A percentile compares a stretch with the other conserved stretches of the same genome.
Evolutionary conservation across 179 eudicot species (phyloP).

Genomic region (Patellifolia procumbens): DNA sequence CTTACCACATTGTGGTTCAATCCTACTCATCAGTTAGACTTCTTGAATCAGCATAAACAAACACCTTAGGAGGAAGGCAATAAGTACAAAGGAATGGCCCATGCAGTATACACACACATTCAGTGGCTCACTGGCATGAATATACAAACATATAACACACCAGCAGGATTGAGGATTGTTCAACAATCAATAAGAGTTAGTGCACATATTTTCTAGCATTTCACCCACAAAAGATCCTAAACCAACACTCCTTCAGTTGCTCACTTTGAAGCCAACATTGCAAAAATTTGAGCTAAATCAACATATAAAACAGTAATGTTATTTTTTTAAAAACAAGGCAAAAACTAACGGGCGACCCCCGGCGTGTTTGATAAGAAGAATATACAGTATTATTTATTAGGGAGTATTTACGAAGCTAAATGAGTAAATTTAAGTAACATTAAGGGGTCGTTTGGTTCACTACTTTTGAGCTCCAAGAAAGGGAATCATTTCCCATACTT

Average conservation of each 20-base stretch:
- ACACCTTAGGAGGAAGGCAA: not conserved
- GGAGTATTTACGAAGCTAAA: too few relatives aligned
- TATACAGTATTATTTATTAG: too few relatives aligned
- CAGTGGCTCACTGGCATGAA: not conserved
- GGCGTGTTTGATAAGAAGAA: too few relatives aligned
- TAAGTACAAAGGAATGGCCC: not conserved
- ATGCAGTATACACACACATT: not conserved
- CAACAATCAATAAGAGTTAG: not conserved
- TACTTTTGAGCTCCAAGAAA: too few relatives aligned
- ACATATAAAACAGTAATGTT: not conserved
- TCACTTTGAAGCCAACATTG: not conserved
- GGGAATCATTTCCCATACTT: too few relatives aligned
- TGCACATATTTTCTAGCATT: not conserved
- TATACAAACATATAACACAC: not conserved
- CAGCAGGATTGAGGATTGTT: not conserved
- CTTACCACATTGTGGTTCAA: not conserved
- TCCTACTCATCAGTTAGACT: not conserved
- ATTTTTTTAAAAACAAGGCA: not conserved
- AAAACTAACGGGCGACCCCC: not conserved
- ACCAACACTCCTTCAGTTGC: not conserved
- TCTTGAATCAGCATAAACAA: not conserved
- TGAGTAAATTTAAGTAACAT: too few relatives aligned
- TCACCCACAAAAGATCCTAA: not conserved
- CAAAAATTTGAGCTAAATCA: not conserved
- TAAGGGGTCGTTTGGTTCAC: too few relatives aligned